These are phyloP conservation scores for Glycine tomentella DNA, from an alignment of 306 rosid species.

Conservation along the genomic window DNA sequence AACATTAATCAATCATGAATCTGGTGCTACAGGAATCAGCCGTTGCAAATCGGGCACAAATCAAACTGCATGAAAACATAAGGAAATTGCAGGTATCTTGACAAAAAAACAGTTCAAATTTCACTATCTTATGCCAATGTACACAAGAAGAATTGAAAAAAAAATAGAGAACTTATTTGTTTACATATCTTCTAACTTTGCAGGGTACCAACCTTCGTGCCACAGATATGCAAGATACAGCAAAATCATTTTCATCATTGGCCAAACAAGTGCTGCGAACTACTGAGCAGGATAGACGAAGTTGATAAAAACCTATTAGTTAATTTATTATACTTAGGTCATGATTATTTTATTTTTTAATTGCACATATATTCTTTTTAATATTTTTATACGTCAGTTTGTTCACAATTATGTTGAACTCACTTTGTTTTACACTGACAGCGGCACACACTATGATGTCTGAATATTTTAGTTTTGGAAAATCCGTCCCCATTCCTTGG, in stretches of 20 bases:
- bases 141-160: constrained; percentile 7
- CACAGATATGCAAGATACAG: constrained; percentile 80
- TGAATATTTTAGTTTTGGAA: neutral
- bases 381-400: neutral
- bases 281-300: constrained; percentile 63
- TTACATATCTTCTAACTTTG: constrained; percentile 32
- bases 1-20: constrained; percentile 24
- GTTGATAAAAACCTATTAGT: constrained; percentile 35
- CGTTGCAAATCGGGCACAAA: constrained; percentile 68
- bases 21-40: constrained; percentile 65
- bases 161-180: neutral
- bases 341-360: constrained; percentile 16
- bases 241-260: constrained; percentile 82
- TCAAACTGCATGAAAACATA: constrained; percentile 77
- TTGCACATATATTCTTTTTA: neutral
- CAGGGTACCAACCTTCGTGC: constrained; percentile 70
- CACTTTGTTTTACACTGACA: neutral
- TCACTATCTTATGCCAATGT: neutral
- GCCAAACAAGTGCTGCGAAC: constrained; percentile 76
- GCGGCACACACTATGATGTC: neutral
- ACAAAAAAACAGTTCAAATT: neutral
- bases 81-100: constrained; percentile 66
- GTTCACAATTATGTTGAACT: neutral
- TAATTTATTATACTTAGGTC: neutral
- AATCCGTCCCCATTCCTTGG: neutral